Conservation (phyloP, 2,329 filamentous ascomycete species). For the Aspergillus versicolor region DNA sequence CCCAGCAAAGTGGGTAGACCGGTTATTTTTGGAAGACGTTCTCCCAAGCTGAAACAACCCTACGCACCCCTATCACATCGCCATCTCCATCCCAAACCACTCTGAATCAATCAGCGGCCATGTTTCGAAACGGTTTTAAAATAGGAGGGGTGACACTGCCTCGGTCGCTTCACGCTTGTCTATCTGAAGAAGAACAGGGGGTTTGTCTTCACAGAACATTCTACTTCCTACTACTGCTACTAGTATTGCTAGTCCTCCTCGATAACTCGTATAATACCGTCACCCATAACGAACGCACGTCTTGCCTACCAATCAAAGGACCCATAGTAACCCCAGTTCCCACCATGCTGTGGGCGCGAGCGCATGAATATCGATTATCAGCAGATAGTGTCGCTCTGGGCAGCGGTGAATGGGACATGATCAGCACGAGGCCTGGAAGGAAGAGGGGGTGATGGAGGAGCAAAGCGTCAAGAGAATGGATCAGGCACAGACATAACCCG, state of each 20-base stretch:
- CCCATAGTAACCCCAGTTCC: background rate
- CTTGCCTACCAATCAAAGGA: constrained; percentile 16
- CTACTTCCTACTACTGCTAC: constrained; percentile 4
- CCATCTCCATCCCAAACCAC: constrained; percentile 5
- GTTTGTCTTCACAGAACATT: constrained; percentile 10
- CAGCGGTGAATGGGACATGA: background rate
- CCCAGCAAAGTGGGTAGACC: no score
- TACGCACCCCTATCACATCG: constrained; percentile 12
- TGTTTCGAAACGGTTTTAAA: constrained; percentile 7
- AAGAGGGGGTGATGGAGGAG: background rate
- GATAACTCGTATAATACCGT: no score
- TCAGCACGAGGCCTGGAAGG: constrained; percentile 1
- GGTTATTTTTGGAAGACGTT: background rate
- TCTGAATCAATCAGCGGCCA: constrained; percentile 1
- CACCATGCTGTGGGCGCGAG: background rate
- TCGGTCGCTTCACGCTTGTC: background rate
- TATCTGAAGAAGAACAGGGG: background rate
- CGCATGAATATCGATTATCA: background rate
- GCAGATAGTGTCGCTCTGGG: background rate
- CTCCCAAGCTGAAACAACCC: constrained; percentile 7
- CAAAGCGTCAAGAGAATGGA: background rate
- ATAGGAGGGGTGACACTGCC: background rate
- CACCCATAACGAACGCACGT: constrained; percentile 3
- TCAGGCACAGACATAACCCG: background rate
- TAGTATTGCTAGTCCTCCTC: no score